A percentile compares a stretch with the other conserved stretches of the same genome.
These are phyloP conservation scores for Corchorus capsularis DNA, from an alignment of 345 rosid genomes.

Conservation along the genomic window DNA sequence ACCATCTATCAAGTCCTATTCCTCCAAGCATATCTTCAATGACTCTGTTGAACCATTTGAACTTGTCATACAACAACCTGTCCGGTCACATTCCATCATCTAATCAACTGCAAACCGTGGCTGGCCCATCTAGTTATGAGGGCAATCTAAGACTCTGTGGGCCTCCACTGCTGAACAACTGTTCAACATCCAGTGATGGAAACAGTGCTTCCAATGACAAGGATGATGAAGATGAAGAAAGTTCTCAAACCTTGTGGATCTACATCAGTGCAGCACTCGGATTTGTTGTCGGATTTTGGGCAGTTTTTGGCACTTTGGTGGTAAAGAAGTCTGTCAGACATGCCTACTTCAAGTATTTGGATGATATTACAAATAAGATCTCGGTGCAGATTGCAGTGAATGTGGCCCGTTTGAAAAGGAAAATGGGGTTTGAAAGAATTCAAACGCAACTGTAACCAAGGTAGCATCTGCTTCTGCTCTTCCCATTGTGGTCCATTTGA, in stretches of 20 bases:
- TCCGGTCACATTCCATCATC: constrained; percentile 18
- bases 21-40: constrained; percentile 19
- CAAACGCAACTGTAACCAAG: not conserved
- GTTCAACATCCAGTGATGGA: not conserved
- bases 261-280: not conserved
- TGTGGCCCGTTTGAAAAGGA: not conserved
- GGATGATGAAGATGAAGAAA: not conserved
- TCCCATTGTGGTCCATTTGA: not conserved
- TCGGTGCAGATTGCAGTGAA: not conserved
- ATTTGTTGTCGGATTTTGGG: constrained; percentile 13
- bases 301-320: constrained; percentile 4
- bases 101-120: constrained; percentile 17
- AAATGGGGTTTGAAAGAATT: not conserved
- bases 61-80: constrained; percentile 29
- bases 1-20: constrained; percentile 25
- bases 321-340: constrained; percentile 14
- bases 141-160: constrained; percentile 31
- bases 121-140: constrained; percentile 15
- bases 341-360: constrained; percentile 3
- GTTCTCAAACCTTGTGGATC: not conserved
- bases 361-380: not conserved
- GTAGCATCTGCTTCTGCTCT: not conserved
- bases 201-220: not conserved
- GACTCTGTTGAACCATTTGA: constrained; percentile 20
- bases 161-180: constrained; percentile 15